Evolutionary conservation across 805 yeast species (phyloP).

Genomic region (Wickerhamomyces ciferrii): DNA sequence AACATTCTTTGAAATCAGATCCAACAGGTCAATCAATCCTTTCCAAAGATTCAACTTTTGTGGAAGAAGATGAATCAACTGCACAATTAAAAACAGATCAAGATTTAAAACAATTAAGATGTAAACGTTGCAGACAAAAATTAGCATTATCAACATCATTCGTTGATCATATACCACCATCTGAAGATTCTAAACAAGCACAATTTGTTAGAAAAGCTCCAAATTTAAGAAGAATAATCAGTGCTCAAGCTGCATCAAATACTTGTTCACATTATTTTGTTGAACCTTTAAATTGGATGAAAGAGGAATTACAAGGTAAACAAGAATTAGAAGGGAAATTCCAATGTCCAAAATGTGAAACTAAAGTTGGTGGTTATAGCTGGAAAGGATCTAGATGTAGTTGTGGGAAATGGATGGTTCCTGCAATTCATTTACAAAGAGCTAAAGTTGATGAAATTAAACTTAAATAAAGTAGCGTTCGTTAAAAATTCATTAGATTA

Average conservation of each 20-base stretch:
- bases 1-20: constrained; percentile 31
- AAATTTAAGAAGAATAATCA: constrained; percentile 53
- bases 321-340: constrained; percentile 86
- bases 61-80: constrained; percentile 19
- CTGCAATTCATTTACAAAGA: constrained; percentile 77
- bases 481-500: neutral
- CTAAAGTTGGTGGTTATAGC: constrained; percentile 85
- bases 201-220: constrained; percentile 62
- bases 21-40: constrained; percentile 32
- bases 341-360: constrained; percentile 74
- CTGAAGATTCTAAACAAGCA: constrained; percentile 56
- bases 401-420: constrained; percentile 94
- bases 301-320: constrained; percentile 55
- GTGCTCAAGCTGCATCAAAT: constrained; percentile 48
- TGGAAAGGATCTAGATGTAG: constrained; percentile 96
- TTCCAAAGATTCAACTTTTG: constrained; percentile 25
- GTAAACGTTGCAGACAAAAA: constrained; percentile 75
- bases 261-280: constrained; percentile 80
- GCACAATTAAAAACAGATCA: constrained; percentile 21
- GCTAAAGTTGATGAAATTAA: constrained; percentile 68
- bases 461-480: constrained; percentile 8
- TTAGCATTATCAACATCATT: constrained; percentile 62
- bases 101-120: constrained; percentile 45
- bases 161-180: constrained; percentile 64
- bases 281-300: constrained; percentile 94